These are phyloP conservation scores for Dovyalis caffra DNA, from an alignment of 345 rosid genomes.

Conservation along the genomic window DNA sequence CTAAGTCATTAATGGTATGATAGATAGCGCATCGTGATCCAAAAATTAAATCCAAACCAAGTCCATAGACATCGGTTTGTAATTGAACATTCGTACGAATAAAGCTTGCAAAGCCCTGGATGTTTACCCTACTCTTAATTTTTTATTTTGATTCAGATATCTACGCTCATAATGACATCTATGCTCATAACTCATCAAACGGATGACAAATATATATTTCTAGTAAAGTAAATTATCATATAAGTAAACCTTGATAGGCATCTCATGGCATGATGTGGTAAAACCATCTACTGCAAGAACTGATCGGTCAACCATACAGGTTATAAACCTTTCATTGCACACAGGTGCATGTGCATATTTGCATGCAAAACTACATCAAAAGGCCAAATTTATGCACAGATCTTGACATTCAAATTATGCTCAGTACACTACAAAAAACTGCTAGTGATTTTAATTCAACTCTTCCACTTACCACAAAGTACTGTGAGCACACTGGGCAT, in stretches of 20 bases:
- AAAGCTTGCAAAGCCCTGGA: background rate
- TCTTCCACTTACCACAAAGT: conserved; percentile 65
- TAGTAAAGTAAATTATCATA: background rate
- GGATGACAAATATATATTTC: background rate
- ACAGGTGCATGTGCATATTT: too few relatives aligned
- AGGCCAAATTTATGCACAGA: background rate
- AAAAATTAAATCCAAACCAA: background rate
- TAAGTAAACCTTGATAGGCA: background rate
- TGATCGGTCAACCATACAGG: background rate
- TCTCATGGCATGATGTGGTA: background rate
- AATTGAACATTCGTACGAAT: background rate
- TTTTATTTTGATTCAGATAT: background rate
- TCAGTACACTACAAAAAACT: background rate
- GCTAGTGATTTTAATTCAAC: background rate
- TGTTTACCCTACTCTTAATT: background rate
- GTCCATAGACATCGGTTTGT: background rate
- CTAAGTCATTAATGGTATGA: background rate
- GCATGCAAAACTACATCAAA: background rate
- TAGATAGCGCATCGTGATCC: background rate
- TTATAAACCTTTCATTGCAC: background rate
- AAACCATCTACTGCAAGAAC: background rate
- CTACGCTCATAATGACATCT: background rate
- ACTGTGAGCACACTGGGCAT: conserved; percentile 84
- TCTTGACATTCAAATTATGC: background rate
- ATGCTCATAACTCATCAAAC: too few relatives aligned